These are phyloP conservation scores for Gamarada debralockiae DNA, from an alignment of 495 filamentous ascomycete species.

Conservation along the genomic window DNA sequence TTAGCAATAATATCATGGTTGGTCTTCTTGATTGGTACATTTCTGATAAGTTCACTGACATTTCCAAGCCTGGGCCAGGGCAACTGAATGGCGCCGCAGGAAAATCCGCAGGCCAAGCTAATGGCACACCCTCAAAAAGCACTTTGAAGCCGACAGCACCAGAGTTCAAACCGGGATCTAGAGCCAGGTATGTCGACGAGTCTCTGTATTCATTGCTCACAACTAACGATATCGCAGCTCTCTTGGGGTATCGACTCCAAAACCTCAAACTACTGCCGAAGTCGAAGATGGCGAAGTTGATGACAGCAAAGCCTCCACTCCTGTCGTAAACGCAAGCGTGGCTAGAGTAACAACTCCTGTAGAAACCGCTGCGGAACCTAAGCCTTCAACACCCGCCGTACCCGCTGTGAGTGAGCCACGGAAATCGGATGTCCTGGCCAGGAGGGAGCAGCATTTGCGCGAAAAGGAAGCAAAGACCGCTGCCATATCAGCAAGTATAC, in stretches of 20 bases:
- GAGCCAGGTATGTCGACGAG: slow-evolving; percentile 23
- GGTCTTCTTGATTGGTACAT: slow-evolving; percentile 25
- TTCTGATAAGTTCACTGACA: slow-evolving; percentile 25
- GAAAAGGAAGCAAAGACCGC: slow-evolving; percentile 25
- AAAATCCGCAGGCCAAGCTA: slow-evolving; percentile 1
- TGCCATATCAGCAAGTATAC: slow-evolving; percentile 22
- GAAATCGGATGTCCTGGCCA: slow-evolving; percentile 30
- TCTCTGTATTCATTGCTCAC: slow-evolving; percentile 11
- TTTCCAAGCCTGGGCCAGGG: slow-evolving; percentile 10
- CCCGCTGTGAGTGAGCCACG: slow-evolving; percentile 25
- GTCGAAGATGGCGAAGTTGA: slow-evolving; percentile 80
- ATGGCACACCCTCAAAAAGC: slow-evolving; percentile 5
- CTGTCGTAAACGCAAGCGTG: slow-evolving; percentile 33
- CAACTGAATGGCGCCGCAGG: slow-evolving; percentile 18
- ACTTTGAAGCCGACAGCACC: slow-evolving; percentile 33
- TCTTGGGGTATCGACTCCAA: slow-evolving; percentile 29
- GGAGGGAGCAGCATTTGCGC: slow-evolving; percentile 30
- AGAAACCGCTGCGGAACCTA: slow-evolving; percentile 9
- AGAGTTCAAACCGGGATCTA: slow-evolving; percentile 39
- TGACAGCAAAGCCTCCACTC: slow-evolving; percentile 45
- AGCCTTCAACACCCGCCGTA: slow-evolving; percentile 24
- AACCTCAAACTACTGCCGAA: slow-evolving; percentile 40
- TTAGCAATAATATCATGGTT: slow-evolving; percentile 50
- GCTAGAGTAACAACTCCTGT: neutral
- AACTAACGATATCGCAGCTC: slow-evolving; percentile 16